Conservation (phyloP, 2,329 filamentous ascomycete species). For the Emmonsia crescens region DNA sequence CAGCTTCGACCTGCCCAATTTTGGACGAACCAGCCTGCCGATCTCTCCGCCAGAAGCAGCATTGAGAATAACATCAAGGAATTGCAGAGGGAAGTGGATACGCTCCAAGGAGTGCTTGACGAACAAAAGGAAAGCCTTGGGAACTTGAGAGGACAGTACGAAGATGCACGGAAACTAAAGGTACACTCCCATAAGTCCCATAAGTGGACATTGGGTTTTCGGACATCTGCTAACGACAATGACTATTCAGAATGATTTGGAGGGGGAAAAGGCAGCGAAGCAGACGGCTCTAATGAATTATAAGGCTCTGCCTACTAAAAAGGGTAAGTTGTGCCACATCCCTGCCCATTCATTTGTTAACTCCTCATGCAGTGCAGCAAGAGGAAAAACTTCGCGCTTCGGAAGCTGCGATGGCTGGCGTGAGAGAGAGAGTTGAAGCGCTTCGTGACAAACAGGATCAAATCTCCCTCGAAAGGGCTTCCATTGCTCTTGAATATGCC, state of each 20-base stretch:
- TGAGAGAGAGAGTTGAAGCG: slow-evolving; percentile 39
- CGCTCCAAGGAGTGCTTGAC: slow-evolving; percentile 19
- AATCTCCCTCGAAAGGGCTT: slow-evolving; percentile 46
- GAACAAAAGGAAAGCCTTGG: slow-evolving; percentile 21
- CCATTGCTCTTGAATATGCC: slow-evolving; percentile 45
- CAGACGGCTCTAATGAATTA: slow-evolving; percentile 58
- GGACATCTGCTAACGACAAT: slow-evolving; percentile 10
- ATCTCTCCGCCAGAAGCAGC: slow-evolving; percentile 46
- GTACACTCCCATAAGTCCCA: slow-evolving; percentile 30
- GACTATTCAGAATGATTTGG: slow-evolving; percentile 20
- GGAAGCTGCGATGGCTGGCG: slow-evolving; percentile 29
- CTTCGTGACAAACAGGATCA: slow-evolving; percentile 47
- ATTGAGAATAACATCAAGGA: slow-evolving; percentile 43
- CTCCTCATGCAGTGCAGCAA: slow-evolving; percentile 27
- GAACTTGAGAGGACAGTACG: slow-evolving; percentile 16
- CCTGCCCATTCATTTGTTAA: slow-evolving; percentile 16
- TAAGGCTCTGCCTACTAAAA: slow-evolving; percentile 57
- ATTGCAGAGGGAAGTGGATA: slow-evolving; percentile 33
- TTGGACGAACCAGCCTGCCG: slow-evolving; percentile 71
- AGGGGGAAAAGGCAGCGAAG: slow-evolving; percentile 53
- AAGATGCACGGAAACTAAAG: slow-evolving; percentile 28
- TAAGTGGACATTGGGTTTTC: not conserved
- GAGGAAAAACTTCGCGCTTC: slow-evolving; percentile 37
- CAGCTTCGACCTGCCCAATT: slow-evolving; percentile 50
- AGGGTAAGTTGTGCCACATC: slow-evolving; percentile 44